Conservation (phyloP, 352 stramenopile genomes). For the Phytopythium kandeliae region DNA sequence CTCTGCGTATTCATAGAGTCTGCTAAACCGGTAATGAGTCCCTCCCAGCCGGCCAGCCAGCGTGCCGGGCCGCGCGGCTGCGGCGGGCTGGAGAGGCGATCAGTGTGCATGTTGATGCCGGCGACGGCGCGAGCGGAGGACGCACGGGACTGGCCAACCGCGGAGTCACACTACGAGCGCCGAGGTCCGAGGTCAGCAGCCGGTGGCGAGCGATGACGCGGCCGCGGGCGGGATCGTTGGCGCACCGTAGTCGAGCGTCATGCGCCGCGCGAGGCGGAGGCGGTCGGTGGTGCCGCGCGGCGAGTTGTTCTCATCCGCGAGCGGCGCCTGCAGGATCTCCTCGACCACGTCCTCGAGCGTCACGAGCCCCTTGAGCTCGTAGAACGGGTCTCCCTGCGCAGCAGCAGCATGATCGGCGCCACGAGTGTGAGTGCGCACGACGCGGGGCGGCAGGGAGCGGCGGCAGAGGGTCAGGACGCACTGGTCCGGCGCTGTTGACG, state of each 20-base stretch:
- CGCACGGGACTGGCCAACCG: no score
- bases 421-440: not conserved
- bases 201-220: not conserved
- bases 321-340: slow-evolving; percentile 95
- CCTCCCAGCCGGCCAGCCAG: no score
- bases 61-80: no score
- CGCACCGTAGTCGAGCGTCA: slow-evolving; percentile 55
- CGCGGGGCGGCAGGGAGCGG: no score
- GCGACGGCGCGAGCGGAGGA: no score
- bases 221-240: no score
- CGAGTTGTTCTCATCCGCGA: slow-evolving; percentile 94
- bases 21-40: no score
- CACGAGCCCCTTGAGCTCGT: slow-evolving; percentile 96
- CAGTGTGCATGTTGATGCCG: no score
- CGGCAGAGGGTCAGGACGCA: no score
- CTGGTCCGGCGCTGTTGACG: slow-evolving; percentile 72
- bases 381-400: slow-evolving; percentile 88
- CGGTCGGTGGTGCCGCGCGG: slow-evolving; percentile 34
- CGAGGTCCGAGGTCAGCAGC: no score
- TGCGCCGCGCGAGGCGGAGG: slow-evolving; percentile 45
- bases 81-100: no score
- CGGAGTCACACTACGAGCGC: no score
- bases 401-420: not conserved
- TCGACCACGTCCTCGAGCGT: slow-evolving; percentile 99
- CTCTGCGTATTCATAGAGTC: slow-evolving; percentile 8